These are phyloP conservation scores for Scedosporium aurantiacum DNA, from an alignment of 2,329 filamentous ascomycete species.

Conservation along the genomic window DNA sequence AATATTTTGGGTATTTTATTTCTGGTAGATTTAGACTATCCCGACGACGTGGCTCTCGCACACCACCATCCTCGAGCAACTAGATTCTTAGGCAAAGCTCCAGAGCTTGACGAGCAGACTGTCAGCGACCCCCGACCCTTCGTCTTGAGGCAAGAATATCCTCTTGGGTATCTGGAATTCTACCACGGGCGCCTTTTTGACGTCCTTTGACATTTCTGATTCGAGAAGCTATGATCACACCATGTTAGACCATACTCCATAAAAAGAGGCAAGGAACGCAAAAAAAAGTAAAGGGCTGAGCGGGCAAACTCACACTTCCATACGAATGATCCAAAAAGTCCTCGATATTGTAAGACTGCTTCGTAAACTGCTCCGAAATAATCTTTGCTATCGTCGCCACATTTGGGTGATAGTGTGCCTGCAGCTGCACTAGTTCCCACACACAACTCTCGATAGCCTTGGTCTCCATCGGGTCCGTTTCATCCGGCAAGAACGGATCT, in stretches of 20 bases:
- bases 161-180: conserved; percentile 90
- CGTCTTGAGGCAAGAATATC: conserved; percentile 52
- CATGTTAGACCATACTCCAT: neutral
- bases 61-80: neutral
- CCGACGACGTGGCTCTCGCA: neutral
- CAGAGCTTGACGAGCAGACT: conserved; percentile 49
- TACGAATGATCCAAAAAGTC: conserved; percentile 97
- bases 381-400: conserved; percentile 90
- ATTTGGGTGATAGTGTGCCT: conserved; percentile 93
- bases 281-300: neutral
- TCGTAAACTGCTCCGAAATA: conserved; percentile 93
- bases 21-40: neutral
- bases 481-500: conserved; percentile 68
- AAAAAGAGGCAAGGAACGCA: neutral
- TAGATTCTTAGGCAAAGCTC: conserved; percentile 32
- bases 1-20: no score
- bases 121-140: conserved; percentile 35
- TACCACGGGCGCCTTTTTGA: conserved; percentile 78
- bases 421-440: conserved; percentile 88
- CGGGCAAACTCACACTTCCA: conserved; percentile 49
- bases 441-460: conserved; percentile 82
- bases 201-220: conserved; percentile 68
- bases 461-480: conserved; percentile 76
- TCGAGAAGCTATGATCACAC: conserved; percentile 55
- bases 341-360: conserved; percentile 87